phyloP scores from a whole-genome alignment of 2,329 filamentous ascomycete genomes.

The Cladosporium sp. region DNA sequence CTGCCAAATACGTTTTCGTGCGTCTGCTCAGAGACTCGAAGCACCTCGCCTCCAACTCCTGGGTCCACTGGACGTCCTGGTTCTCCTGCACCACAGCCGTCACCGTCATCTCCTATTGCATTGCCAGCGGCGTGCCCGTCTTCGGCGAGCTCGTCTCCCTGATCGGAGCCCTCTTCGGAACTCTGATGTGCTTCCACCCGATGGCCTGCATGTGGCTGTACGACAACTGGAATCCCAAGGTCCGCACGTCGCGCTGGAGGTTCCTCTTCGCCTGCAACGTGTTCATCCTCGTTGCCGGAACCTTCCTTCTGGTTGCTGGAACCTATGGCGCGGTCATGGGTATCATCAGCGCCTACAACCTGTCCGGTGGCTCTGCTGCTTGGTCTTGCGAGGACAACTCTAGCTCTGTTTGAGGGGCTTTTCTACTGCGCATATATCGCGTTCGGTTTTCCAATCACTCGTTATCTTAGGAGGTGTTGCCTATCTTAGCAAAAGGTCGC shows the following conservation, averaged over 20 bases:
- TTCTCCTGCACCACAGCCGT: conserved; percentile 37
- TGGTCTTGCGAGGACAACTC: conserved; percentile 45
- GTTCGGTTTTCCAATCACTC: too few relatives aligned
- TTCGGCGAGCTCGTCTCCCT: conserved; percentile 49
- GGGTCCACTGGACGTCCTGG: conserved; percentile 17
- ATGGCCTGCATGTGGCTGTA: conserved; percentile 44
- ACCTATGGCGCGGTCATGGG: conserved; percentile 39
- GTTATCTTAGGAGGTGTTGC: too few relatives aligned
- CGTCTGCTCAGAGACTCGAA: conserved; percentile 22
- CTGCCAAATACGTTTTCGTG: conserved; percentile 27
- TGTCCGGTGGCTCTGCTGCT: conserved; percentile 32
- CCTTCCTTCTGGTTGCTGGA: conserved; percentile 44
- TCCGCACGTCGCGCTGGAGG: conserved; percentile 31
- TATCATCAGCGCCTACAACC: conserved; percentile 34
- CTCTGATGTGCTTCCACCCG: conserved; percentile 40
- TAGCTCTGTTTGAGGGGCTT: conserved; percentile 10
- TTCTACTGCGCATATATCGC: too few relatives aligned
- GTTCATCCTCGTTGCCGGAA: conserved; percentile 37
- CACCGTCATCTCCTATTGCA: conserved; percentile 41
- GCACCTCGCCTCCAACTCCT: conserved; percentile 21
- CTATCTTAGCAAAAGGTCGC: too few relatives aligned
- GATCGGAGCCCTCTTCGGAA: conserved; percentile 46
- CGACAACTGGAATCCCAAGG: conserved; percentile 37
- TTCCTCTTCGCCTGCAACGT: conserved; percentile 34
- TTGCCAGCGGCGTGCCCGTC: conserved; percentile 46